Conservation (phyloP, 495 filamentous ascomycete genomes). For the Penicillium paradoxum region DNA sequence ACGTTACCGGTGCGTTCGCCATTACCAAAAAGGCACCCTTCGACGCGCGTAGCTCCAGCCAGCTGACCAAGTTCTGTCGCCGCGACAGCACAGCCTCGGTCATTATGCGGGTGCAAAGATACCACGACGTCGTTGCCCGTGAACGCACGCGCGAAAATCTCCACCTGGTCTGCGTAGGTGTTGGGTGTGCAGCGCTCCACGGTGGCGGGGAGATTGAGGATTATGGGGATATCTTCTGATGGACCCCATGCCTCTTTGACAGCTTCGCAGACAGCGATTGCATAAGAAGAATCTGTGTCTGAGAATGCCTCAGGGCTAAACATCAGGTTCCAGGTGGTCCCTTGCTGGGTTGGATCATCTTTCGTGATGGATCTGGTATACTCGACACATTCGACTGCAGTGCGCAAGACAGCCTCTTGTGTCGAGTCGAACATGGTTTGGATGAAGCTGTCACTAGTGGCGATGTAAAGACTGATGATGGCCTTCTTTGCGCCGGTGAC, state of each 20-base stretch:
- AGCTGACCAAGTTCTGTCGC: constrained; percentile 83
- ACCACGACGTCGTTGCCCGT: constrained; percentile 64
- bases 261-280: constrained; percentile 73
- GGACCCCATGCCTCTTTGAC: constrained; percentile 85
- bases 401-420: constrained; percentile 64
- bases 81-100: constrained; percentile 74
- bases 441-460: constrained; percentile 46
- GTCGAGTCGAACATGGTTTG: constrained; percentile 56
- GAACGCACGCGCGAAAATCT: constrained; percentile 63
- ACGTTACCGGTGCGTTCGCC: constrained; percentile 90
- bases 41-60: constrained; percentile 81
- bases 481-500: constrained; percentile 78
- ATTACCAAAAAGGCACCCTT: constrained; percentile 86
- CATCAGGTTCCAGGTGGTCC: constrained; percentile 76
- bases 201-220: constrained; percentile 88
- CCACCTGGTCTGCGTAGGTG: constrained; percentile 85
- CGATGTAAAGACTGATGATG: constrained; percentile 80
- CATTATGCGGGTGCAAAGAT: constrained; percentile 80
- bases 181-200: constrained; percentile 88
- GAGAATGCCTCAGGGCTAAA: constrained; percentile 89
- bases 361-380: constrained; percentile 69
- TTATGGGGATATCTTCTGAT: constrained; percentile 66
- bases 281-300: constrained; percentile 68
- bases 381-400: constrained; percentile 63
- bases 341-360: constrained; percentile 61